Base-by-base conservation (phyloP, 306 rosid species). In the Lotus japonicus region DNA sequence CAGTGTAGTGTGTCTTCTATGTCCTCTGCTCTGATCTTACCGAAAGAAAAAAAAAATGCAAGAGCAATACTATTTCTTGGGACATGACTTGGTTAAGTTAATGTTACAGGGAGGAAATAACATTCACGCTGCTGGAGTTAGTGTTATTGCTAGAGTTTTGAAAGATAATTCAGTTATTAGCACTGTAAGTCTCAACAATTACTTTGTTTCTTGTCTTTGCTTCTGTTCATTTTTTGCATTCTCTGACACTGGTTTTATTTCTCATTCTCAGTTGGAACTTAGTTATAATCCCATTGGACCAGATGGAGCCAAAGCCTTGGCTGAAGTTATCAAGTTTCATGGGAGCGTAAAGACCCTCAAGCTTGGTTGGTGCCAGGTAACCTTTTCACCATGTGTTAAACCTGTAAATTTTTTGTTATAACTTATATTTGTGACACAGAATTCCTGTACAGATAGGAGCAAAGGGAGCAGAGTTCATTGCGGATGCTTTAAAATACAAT, bases 321-420 rank as follows among this genome's bases (percentile, higher is more conserved):
- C 95, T 23, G 98, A 94, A 84, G 84, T 94, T 77, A 83, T 94
- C 28, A 94, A 94, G 75, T 94, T 94, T 74, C 88, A 88, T 57
- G 98, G 98, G 70, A 94, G 82, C 57, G 17, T 94, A 64, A 84
- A 82, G 72, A 86, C 79, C 73, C 98, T 94, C 17, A 94, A 88
- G 86, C 97, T 94, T 78, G 98, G 98, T 44, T 94, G 98, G 98
- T 94, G 98, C 83, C 92, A 94, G 98, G 98, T 94, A 80, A 84
- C 62, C 17, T 59, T 51, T 75, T 31, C 19, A 67, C 61, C 79
- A 9, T 46, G 58, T 14, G 16, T 51, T 10, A 28, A 71, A 45
- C 58, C 72, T 57, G 43, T 31, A 55, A 71, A 71, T 51, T 28
- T 21, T 36, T 35, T 72, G 28, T 38, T 31, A 49, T 53, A 23